phyloP scores from a whole-genome alignment of 768 basidiomycete genomes.

The Cyclocybe aegerita region DNA sequence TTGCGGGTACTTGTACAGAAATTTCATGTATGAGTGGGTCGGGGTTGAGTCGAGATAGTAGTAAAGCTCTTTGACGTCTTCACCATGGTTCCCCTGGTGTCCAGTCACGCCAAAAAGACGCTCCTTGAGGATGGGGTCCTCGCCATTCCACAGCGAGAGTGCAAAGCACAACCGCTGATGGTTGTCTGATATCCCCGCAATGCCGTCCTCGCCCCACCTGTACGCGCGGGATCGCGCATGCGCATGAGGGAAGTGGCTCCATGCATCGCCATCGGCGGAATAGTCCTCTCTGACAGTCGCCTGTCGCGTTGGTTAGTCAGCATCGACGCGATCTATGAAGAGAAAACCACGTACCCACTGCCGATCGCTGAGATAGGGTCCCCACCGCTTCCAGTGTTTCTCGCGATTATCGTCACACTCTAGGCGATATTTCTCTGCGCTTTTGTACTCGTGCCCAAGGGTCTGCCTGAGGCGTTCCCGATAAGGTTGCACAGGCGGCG shows the following conservation, averaged over 20 bases:
- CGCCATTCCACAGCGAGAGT: constrained; percentile 91
- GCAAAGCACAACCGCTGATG: constrained; percentile 92
- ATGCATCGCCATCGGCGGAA: constrained; percentile 93
- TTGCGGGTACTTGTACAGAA: constrained; percentile 98
- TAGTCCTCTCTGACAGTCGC: constrained; percentile 99
- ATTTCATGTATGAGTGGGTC: constrained; percentile 99
- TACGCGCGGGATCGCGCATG: constrained; percentile 93
- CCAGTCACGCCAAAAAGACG: constrained; percentile 95
- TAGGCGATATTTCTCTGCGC: constrained; percentile 83
- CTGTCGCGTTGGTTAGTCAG: constrained; percentile 39
- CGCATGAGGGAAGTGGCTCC: constrained; percentile 93
- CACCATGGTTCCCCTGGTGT: constrained; percentile 97
- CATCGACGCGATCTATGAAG: not conserved
- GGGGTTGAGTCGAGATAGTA: constrained; percentile 99
- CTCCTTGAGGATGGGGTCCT: constrained; percentile 95
- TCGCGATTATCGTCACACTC: constrained; percentile 77
- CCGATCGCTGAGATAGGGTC: constrained; percentile 94
- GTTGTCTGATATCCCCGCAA: constrained; percentile 97
- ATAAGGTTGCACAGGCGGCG: constrained; percentile 35
- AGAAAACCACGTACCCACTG: constrained; percentile 79
- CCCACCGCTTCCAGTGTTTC: constrained; percentile 98
- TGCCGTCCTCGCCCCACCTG: constrained; percentile 98
- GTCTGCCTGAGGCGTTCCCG: constrained; percentile 63
- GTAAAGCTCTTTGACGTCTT: constrained; percentile 98
- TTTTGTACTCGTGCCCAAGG: constrained; percentile 73